Conservation (phyloP, 805 yeast species). For the Candida caryicola region DNA sequence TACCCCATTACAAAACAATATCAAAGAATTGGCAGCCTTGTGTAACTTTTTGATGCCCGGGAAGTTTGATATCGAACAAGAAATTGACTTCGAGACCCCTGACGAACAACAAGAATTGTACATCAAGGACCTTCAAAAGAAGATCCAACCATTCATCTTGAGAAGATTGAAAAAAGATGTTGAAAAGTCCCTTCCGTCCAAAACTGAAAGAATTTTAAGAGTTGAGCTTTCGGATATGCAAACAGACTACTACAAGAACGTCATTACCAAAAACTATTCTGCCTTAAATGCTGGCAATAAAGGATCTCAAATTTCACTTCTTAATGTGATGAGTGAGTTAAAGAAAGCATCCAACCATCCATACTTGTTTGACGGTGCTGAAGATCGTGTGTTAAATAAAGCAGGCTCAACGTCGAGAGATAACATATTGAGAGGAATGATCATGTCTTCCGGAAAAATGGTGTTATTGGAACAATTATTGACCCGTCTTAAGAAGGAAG, state of each 20-base stretch:
- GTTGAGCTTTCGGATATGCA: slow-evolving; percentile 95
- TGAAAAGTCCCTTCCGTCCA: slow-evolving; percentile 93
- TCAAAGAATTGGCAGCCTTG: slow-evolving; percentile 91
- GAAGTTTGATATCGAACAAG: slow-evolving; percentile 82
- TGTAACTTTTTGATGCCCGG: slow-evolving; percentile 97
- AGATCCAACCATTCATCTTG: slow-evolving; percentile 87
- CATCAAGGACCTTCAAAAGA: slow-evolving; percentile 78
- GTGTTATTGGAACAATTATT: slow-evolving; percentile 87
- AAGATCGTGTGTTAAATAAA: slow-evolving; percentile 69
- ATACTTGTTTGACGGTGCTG: slow-evolving; percentile 90
- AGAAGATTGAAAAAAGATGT: slow-evolving; percentile 96
- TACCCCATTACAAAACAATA: slow-evolving; percentile 94
- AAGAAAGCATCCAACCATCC: slow-evolving; percentile 98
- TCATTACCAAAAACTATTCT: slow-evolving; percentile 84
- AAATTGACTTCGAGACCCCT: slow-evolving; percentile 90
- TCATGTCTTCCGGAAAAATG: slow-evolving; percentile 98
- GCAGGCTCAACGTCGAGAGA: slow-evolving; percentile 69
- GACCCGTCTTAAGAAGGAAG: slow-evolving; percentile 82
- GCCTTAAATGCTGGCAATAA: slow-evolving; percentile 85
- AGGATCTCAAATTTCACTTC: slow-evolving; percentile 76
- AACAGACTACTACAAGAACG: slow-evolving; percentile 91
- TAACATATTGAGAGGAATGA: slow-evolving; percentile 79
- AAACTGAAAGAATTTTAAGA: slow-evolving; percentile 90
- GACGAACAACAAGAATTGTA: slow-evolving; percentile 84
- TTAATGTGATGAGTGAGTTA: slow-evolving; percentile 92